phyloP scores from a whole-genome alignment of 139 green algal genomes.

The Dunaliella primolecta region DNA sequence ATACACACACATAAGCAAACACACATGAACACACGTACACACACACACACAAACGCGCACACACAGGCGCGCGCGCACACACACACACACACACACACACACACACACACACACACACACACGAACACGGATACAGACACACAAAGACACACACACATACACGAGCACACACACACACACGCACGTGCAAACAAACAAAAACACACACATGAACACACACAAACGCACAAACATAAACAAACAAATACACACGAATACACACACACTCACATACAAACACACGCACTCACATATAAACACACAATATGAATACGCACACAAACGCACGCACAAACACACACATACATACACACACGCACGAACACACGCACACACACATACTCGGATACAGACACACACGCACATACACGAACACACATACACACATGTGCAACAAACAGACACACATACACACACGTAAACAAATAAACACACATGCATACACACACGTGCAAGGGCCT shows the following conservation, averaged over 20 bases:
- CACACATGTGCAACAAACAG: neutral
- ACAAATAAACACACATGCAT: neutral
- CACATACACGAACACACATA: neutral
- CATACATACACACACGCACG: neutral
- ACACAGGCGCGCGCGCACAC: neutral
- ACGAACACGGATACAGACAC: neutral
- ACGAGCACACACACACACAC: neutral
- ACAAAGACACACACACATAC: neutral
- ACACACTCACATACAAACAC: neutral
- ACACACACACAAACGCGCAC: too few relatives aligned
- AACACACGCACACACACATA: neutral
- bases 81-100: neutral
- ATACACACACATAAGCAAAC: neutral
- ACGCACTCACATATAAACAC: neutral
- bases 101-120: conserved; percentile 3
- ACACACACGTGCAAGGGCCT: neutral
- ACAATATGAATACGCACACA: neutral
- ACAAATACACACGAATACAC: neutral
- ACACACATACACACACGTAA: neutral
- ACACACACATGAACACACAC: too few relatives aligned
- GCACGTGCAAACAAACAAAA: too few relatives aligned
- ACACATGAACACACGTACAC: neutral
- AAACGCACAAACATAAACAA: neutral
- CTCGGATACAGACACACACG: neutral
- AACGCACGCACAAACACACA: neutral